Evolutionary conservation across 2,329 filamentous ascomycete genomes (phyloP).

Genomic region (Stachybotrys elegans): DNA sequence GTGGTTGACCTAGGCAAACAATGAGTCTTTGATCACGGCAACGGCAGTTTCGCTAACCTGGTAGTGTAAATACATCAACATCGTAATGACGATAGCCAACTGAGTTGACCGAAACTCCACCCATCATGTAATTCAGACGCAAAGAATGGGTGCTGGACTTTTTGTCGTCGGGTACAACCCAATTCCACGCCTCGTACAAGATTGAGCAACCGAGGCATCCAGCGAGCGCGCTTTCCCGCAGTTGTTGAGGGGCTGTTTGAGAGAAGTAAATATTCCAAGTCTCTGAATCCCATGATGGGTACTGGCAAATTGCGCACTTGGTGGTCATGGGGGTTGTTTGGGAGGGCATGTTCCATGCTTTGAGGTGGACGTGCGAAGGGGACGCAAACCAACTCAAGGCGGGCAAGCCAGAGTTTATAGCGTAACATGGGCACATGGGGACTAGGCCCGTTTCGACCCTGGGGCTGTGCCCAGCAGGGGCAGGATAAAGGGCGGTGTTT

Average conservation of each 20-base stretch:
- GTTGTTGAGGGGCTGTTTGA: no score
- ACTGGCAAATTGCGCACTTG: not conserved
- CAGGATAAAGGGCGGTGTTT: no score
- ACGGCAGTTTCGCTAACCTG: not conserved
- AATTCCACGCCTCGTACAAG: not conserved
- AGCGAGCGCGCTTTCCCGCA: not conserved
- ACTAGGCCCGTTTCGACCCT: no score
- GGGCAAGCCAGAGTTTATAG: no score
- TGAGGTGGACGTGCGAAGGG: no score
- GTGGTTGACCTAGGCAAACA: not conserved
- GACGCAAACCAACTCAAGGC: no score
- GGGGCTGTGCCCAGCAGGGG: no score
- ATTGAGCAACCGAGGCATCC: not conserved
- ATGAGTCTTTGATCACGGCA: not conserved
- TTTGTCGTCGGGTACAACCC: not conserved
- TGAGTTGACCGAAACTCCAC: not conserved
- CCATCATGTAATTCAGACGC: not conserved
- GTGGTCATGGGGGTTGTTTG: no score
- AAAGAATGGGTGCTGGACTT: not conserved
- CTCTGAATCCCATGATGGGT: not conserved
- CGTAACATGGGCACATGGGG: no score
- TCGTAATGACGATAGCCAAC: not conserved
- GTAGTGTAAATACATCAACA: not conserved
- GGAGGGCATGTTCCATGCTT: no score
- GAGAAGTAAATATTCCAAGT: not conserved